Evolutionary conservation across 2,329 filamentous ascomycete genomes (phyloP).

Genomic region (Trichoderma simmonsii): DNA sequence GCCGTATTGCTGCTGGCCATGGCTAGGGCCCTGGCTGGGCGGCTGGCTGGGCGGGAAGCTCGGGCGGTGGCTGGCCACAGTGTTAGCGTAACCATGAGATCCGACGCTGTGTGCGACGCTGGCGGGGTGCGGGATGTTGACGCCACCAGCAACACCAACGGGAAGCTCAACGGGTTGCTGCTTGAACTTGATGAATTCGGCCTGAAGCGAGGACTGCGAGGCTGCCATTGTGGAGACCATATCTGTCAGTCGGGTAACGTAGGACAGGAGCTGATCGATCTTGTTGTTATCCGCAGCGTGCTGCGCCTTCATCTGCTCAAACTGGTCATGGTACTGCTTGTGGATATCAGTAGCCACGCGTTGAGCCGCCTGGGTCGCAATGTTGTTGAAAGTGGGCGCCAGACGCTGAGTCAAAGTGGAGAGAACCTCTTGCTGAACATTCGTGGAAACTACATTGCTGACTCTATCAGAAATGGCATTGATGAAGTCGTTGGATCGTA

Average conservation of each 20-base stretch:
- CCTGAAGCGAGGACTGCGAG: constrained; percentile 66
- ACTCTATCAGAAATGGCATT: constrained; percentile 69
- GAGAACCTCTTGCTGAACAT: constrained; percentile 67
- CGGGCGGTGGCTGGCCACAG: constrained; percentile 30
- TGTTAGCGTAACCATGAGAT: constrained; percentile 30
- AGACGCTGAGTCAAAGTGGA: constrained; percentile 60
- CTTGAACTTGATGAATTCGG: constrained; percentile 57
- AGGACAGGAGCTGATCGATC: constrained; percentile 67
- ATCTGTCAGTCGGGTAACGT: constrained; percentile 64
- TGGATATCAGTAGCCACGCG: constrained; percentile 68
- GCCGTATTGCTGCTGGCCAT: constrained; percentile 31
- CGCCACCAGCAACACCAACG: constrained; percentile 26
- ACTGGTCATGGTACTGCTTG: constrained; percentile 52
- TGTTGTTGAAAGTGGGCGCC: constrained; percentile 61
- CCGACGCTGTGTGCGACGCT: constrained; percentile 25
- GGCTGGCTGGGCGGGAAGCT: constrained; percentile 36
- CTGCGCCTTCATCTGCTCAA: constrained; percentile 50
- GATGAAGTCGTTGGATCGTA: constrained; percentile 72
- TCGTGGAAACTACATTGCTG: constrained; percentile 60
- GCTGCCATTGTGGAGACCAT: constrained; percentile 68
- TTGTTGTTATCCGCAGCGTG: constrained; percentile 55
- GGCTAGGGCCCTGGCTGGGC: constrained; percentile 27
- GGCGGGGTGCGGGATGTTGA: constrained; percentile 23
- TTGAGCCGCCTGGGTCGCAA: constrained; percentile 64
- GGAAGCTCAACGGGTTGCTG: constrained; percentile 47